Conservation (phyloP, 441 rosid genomes). For the Populus hybrid region DNA sequence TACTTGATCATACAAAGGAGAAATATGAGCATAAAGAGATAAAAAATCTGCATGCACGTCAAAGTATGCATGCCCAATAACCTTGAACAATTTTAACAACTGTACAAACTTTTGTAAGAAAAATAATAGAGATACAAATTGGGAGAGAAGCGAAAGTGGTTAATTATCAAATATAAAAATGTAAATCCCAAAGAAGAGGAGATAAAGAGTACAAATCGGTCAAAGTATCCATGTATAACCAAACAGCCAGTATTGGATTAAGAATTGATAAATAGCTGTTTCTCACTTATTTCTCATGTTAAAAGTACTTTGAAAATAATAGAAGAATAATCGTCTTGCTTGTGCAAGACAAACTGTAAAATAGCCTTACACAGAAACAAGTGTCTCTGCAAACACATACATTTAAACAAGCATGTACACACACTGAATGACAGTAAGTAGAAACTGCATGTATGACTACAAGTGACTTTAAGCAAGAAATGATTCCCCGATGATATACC, state of each 20-base stretch:
- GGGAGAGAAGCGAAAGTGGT: not conserved
- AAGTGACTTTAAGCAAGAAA: not conserved
- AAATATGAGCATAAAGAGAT: not conserved
- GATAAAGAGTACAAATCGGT: not conserved
- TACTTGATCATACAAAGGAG: not conserved
- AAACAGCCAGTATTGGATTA: not conserved
- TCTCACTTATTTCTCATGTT: not conserved
- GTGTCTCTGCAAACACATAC: not conserved
- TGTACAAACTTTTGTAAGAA: not conserved
- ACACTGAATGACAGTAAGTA: not conserved
- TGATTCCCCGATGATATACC: slow-evolving; percentile 8
- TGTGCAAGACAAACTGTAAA: not conserved
- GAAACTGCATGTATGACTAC: not conserved
- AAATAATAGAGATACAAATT: not conserved
- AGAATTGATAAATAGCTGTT: not conserved
- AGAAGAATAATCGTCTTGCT: not conserved
- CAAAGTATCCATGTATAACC: not conserved
- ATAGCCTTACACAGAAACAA: not conserved
- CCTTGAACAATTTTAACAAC: not conserved
- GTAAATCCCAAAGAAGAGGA: not conserved
- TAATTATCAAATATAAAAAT: not conserved
- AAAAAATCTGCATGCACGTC: not conserved
- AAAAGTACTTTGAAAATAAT: not conserved
- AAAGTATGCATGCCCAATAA: not conserved
- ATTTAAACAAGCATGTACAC: not conserved